phyloP scores from a whole-genome alignment of 306 rosid species.

The Canavalia gladiata region DNA sequence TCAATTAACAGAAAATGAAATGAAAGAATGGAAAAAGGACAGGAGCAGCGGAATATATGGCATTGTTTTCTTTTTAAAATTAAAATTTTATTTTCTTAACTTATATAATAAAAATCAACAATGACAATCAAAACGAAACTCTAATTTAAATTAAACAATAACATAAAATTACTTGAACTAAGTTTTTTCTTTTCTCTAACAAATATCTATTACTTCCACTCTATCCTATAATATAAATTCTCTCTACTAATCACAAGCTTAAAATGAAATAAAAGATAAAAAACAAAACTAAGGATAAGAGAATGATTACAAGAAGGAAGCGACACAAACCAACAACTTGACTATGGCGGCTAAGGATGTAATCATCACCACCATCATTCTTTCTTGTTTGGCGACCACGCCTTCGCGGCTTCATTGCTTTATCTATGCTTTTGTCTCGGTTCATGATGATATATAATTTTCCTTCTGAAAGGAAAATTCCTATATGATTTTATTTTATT shows the following conservation, averaged over 20 bases:
- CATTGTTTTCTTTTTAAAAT: too few relatives aligned
- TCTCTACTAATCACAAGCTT: background rate
- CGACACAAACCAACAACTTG: background rate
- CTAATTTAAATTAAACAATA: too few relatives aligned
- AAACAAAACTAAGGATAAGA: background rate
- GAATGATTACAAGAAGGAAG: background rate
- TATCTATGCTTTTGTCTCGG: slow-evolving; percentile 11
- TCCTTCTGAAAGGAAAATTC: background rate
- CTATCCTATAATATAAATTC: background rate
- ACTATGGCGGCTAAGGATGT: background rate
- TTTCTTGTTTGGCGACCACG: background rate
- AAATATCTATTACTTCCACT: background rate
- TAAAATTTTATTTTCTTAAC: too few relatives aligned
- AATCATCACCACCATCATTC: background rate
- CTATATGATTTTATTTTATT: background rate
- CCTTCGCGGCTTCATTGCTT: background rate
- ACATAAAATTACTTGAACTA: too few relatives aligned
- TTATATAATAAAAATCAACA: too few relatives aligned
- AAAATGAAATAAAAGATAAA: background rate
- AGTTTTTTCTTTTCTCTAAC: too few relatives aligned
- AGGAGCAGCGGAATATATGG: too few relatives aligned
- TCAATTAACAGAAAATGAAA: too few relatives aligned
- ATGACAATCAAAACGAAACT: too few relatives aligned
- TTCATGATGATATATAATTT: background rate
- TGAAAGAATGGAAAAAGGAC: too few relatives aligned